These are phyloP conservation scores for Paramecium caudatum DNA, from an alignment of 73 alveolate genomes.

Conservation along the genomic window DNA sequence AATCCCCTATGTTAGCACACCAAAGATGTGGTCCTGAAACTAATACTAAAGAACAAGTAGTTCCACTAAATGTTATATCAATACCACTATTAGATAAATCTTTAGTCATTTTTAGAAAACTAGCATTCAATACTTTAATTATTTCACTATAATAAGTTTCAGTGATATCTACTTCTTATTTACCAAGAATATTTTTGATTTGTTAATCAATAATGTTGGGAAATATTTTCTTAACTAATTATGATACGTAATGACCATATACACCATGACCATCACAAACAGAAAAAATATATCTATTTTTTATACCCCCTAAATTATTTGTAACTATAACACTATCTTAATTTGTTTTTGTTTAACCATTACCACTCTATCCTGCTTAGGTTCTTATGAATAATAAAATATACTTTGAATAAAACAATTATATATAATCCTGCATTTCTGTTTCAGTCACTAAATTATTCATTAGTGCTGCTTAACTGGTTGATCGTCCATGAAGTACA, in stretches of 20 bases:
- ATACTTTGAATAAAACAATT: slow-evolving; percentile 10
- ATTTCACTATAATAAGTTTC: slow-evolving; percentile 25
- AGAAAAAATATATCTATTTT: slow-evolving; percentile 62
- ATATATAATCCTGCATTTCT: background rate
- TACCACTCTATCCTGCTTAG: slow-evolving; percentile 43
- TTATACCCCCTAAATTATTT: slow-evolving; percentile 49
- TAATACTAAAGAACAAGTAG: slow-evolving; percentile 78
- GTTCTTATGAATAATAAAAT: background rate
- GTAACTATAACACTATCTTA: slow-evolving; percentile 47
- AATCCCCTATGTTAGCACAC: slow-evolving; percentile 86
- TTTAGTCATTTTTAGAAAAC: slow-evolving; percentile 52
- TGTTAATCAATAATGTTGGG: slow-evolving; percentile 57
- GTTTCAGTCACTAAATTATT: background rate
- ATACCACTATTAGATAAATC: slow-evolving; percentile 74
- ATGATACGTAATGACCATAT: slow-evolving; percentile 85
- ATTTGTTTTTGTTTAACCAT: slow-evolving; percentile 48
- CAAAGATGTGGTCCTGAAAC: slow-evolving; percentile 71
- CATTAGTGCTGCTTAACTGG: slow-evolving; percentile 35
- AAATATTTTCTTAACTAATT: slow-evolving; percentile 78
- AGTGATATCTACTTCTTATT: background rate
- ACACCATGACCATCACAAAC: slow-evolving; percentile 91
- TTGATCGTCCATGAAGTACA: slow-evolving; percentile 37
- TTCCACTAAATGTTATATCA: slow-evolving; percentile 79
- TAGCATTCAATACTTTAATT: background rate
- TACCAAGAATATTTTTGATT: slow-evolving; percentile 29